phyloP scores from a whole-genome alignment of 371 early-diverging fungal genomes.

The Rhizopus sp. region DNA sequence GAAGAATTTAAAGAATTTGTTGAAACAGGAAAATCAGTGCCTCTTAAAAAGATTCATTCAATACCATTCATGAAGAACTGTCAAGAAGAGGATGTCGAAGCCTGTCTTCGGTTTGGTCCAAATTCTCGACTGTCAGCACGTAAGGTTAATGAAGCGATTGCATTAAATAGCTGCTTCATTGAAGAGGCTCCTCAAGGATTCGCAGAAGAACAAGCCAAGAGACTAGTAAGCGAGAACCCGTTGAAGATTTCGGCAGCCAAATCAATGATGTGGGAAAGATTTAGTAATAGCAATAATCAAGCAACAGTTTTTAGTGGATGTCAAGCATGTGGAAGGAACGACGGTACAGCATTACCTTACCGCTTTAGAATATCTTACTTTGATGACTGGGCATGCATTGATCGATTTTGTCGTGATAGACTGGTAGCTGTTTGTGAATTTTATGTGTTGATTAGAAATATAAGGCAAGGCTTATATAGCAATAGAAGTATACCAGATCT shows the following conservation, averaged over 20 bases:
- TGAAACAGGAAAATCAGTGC: slow-evolving; percentile 55
- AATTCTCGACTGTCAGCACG: slow-evolving; percentile 81
- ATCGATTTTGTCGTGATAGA: slow-evolving; percentile 87
- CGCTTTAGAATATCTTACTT: slow-evolving; percentile 79
- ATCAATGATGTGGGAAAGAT: slow-evolving; percentile 68
- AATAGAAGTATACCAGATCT: slow-evolving; percentile 75
- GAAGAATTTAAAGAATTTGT: slow-evolving; percentile 86
- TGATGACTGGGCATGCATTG: slow-evolving; percentile 89
- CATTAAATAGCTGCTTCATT: slow-evolving; percentile 75
- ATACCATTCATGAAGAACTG: slow-evolving; percentile 83
- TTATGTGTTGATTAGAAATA: slow-evolving; percentile 87
- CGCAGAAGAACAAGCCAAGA: slow-evolving; percentile 67
- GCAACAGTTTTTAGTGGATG: slow-evolving; percentile 69
- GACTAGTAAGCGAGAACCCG: slow-evolving; percentile 48
- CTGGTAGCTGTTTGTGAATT: slow-evolving; percentile 92
- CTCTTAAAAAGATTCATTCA: slow-evolving; percentile 71
- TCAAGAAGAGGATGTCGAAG: slow-evolving; percentile 86
- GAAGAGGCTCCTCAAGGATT: slow-evolving; percentile 73
- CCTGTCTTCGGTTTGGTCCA: slow-evolving; percentile 88
- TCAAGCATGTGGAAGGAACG: slow-evolving; percentile 82
- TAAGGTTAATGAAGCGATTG: slow-evolving; percentile 87
- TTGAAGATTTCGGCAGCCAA: slow-evolving; percentile 60
- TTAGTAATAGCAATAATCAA: slow-evolving; percentile 51
- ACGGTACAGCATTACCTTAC: slow-evolving; percentile 64
- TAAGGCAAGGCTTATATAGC: slow-evolving; percentile 83